Evolutionary conservation across 2,329 filamentous ascomycete species (phyloP), one percentile per base, ranked within the genome.

Genomic region (Fusarium newnesense): DNA sequence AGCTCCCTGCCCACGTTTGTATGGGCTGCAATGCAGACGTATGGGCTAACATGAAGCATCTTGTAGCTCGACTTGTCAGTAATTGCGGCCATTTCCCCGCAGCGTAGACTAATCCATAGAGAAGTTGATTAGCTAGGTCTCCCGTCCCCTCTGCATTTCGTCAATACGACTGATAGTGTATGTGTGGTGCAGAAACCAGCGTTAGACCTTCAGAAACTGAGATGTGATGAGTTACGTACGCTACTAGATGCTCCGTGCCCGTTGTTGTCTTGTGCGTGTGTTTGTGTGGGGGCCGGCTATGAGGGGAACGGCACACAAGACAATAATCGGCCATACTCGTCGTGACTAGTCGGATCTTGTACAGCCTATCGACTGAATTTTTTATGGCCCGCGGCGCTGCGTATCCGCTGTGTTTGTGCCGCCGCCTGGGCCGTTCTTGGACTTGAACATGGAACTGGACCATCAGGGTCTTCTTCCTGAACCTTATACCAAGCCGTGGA

Each of bases 181-280:
- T 67, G 50, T 36, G 46, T 58, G 50, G 65, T 42, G 62, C 32
- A 57, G 49, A 63, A 61, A 60, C 58, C 52, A 59, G 67, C 64
- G 63, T 62, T 73, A 32, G 60, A 43, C 43, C n/a, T n/a, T 59
- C 15, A 64, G 57, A 77, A 77, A 74, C 68, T 78, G 76, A 78
- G 71, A 77, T 74, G 58, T 78, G 63, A 65, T 42, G 64, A 57
- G 64, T 60, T 63, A 54, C 40, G 64, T 50, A 54, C 36, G 58
- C 64, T 59, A 76, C 70, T 78, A 69, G 73, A 62, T 60, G 60
- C 53, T 62, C 44, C 39, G 36, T 67, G 44, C 53, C 58, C 47
- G 64, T 67, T n/a, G 11, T 47, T 60, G 53, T 28, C 54, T 60
- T 60, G 42, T 46, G 61, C 43, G 46, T 60, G 44, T 73, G 71